phyloP scores from a whole-genome alignment of 208 protist genomes.

The Borovskyia barvae region DNA sequence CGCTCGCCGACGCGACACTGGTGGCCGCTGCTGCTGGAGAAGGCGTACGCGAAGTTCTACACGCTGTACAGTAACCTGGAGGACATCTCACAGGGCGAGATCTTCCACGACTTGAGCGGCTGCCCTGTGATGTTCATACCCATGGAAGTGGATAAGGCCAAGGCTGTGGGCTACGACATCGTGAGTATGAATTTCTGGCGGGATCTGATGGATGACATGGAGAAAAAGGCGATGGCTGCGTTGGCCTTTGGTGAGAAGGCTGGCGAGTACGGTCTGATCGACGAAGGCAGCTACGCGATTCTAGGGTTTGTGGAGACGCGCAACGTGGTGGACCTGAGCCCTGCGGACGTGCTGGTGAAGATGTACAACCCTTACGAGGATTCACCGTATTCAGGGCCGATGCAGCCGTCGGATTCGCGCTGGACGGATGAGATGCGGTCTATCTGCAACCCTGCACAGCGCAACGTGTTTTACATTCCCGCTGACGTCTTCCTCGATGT shows the following conservation, averaged over 20 bases:
- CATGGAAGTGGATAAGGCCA: conserved; percentile 41
- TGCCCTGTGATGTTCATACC: conserved; percentile 47
- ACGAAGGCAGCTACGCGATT: conserved; percentile 62
- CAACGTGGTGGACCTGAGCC: conserved; percentile 33
- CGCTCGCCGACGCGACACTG: conserved; percentile 64
- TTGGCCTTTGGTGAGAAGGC: conserved; percentile 40
- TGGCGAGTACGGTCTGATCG: conserved; percentile 42
- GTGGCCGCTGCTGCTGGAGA: conserved; percentile 74
- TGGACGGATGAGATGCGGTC: conserved; percentile 50
- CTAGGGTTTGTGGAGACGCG: conserved; percentile 46
- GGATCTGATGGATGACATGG: conserved; percentile 33
- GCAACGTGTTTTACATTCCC: conserved; percentile 66
- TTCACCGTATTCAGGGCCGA: conserved; percentile 54
- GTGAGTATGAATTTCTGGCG: conserved; percentile 62
- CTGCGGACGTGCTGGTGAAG: conserved; percentile 63
- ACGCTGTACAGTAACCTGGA: conserved; percentile 65
- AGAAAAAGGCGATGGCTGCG: conserved; percentile 42
- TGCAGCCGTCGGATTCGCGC: conserved; percentile 47
- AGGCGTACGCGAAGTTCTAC: conserved; percentile 87
- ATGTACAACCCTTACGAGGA: conserved; percentile 76
- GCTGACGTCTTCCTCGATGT: conserved; percentile 48
- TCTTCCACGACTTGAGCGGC: conserved; percentile 65
- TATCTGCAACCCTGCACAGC: conserved; percentile 36
- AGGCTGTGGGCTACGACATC: conserved; percentile 46
- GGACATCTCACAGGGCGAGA: conserved; percentile 38